phyloP scores from a whole-genome alignment of 371 early-diverging fungal genomes.

The Mucor lusitanicus region DNA sequence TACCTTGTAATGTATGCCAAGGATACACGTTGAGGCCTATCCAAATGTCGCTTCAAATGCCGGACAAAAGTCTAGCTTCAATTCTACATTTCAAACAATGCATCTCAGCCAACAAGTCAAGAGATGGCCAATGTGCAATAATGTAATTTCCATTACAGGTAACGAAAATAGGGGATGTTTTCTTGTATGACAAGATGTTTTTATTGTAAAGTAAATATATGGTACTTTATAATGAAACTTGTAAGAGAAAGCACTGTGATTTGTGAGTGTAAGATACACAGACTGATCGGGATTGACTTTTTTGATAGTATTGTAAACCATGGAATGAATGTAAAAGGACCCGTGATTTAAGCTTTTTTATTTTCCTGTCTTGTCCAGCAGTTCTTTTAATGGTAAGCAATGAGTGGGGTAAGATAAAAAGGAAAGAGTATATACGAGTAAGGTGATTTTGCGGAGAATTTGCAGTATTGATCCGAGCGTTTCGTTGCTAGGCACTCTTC shows the following conservation, averaged over 20 bases:
- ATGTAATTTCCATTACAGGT: not conserved
- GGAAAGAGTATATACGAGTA: not conserved
- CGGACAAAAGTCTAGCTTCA: too few species aligned
- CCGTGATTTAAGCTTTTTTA: conserved; percentile 1
- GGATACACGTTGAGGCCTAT: too few species aligned
- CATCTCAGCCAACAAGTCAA: too few species aligned
- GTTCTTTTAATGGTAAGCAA: conserved; percentile 6
- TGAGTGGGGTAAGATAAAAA: conserved; percentile 2
- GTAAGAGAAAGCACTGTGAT: not conserved
- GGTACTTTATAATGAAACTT: not conserved
- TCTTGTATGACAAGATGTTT: not conserved
- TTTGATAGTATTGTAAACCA: not conserved
- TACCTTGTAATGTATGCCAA: too few species aligned
- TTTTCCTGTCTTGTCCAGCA: not conserved
- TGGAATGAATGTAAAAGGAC: not conserved
- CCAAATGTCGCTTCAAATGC: too few species aligned
- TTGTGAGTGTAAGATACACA: not conserved
- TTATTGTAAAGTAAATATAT: not conserved
- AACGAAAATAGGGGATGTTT: not conserved
- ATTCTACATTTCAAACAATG: too few species aligned
- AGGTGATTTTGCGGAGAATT: not conserved
- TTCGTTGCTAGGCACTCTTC: not conserved
- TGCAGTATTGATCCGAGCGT: not conserved
- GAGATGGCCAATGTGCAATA: too few species aligned
- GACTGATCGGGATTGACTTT: conserved; percentile 1